These are phyloP conservation scores for Lipomyces kockii DNA, from an alignment of 805 yeast species.

Conservation along the genomic window DNA sequence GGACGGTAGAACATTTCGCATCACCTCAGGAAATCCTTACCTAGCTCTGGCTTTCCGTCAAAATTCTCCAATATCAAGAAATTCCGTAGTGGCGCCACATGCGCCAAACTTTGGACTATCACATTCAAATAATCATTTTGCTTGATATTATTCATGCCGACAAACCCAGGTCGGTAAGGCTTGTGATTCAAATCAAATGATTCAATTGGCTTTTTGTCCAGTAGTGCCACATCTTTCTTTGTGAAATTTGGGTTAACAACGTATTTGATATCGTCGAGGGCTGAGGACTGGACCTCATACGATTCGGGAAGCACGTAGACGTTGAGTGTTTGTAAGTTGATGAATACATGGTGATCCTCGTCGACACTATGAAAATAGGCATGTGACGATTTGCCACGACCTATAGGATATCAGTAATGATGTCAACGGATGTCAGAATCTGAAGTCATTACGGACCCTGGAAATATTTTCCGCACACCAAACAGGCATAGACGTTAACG, in stretches of 20 bases:
- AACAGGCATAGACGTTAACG: conserved; percentile 69
- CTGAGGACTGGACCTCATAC: conserved; percentile 49
- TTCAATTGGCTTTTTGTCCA: conserved; percentile 43
- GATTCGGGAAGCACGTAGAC: conserved; percentile 69
- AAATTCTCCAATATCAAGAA: conserved; percentile 46
- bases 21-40: neutral
- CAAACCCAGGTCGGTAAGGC: conserved; percentile 62
- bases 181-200: conserved; percentile 53
- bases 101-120: conserved; percentile 59
- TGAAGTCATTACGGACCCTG: conserved; percentile 44
- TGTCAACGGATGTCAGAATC: neutral
- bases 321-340: conserved; percentile 57
- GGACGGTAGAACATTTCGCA: neutral
- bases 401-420: conserved; percentile 42
- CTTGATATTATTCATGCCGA: conserved; percentile 64
- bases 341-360: conserved; percentile 64
- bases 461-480: conserved; percentile 73
- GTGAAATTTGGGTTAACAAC: conserved; percentile 59
- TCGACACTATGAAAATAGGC: conserved; percentile 71
- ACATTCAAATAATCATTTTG: conserved; percentile 62
- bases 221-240: conserved; percentile 43
- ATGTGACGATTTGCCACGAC: conserved; percentile 64
- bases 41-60: conserved; percentile 44
- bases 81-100: conserved; percentile 57
- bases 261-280: conserved; percentile 58